Base-by-base conservation (phyloP, 164 flowering plant species). In the Aristolochia californica region DNA sequence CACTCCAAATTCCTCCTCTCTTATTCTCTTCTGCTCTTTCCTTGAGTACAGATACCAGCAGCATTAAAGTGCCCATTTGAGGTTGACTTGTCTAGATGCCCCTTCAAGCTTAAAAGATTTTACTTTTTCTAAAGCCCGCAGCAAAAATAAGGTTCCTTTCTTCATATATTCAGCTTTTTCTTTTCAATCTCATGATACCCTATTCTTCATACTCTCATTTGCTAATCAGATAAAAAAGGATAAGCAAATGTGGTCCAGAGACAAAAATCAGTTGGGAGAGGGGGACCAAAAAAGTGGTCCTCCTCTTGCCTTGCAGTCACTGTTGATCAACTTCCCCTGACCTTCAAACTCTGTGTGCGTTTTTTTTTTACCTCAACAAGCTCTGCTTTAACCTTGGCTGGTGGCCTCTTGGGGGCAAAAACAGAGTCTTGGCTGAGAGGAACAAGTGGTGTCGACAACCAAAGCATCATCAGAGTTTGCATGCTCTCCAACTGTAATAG, bases 301-400 rank as follows among this genome's bases (percentile, higher is more conserved):
- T 1, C 11, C 62, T 65, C 67, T 65, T 51, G 62, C n/a, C 65
- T 51, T 62, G 62, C 71, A 63, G 65, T 70, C 44, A 67, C 82
- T 82, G 81, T 78, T 75, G 65, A 26, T 52, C 56, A 21, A 45
- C 62, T 45, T 48, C 53, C 61, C 49, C 18, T 66, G 56, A 63
- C 56, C 69, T 66, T 66, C 74, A 59, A n/a, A n/a, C n/a, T n/a
- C n/a, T n/a, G n/a, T n/a, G n/a, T n/a, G n/a, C n/a, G n/a, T n/a
- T n/a, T 58, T 68, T 74, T 67, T 52, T 67, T 75, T 73, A 72
- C 61, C 74, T 74, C 66, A 66, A 59, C 55, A 43, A 57, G 59
- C 56, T 55, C 62, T 62, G 20, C 66, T 67, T 75, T 62, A 56
- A 64, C 62, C 62, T 58, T 40, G 69, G 56, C 73, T 58, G 77